Percentiles rank a stretch among this genome's conserved stretches.
Conservation (phyloP, 805 yeast genomes). For the Starmerella gropengiesseri region DNA sequence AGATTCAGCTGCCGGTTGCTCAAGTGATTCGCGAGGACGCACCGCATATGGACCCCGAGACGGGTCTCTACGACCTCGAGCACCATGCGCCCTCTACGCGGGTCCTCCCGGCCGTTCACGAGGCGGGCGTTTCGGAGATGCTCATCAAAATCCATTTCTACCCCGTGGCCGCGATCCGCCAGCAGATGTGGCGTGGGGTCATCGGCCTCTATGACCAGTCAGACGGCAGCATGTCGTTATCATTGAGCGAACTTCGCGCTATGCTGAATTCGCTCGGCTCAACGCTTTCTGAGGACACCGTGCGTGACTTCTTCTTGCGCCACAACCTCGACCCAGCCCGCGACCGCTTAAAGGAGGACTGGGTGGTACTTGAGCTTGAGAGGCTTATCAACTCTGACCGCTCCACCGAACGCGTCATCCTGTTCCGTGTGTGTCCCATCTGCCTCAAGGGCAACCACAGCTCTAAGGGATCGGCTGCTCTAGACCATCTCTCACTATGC, state of each 20-base stretch:
- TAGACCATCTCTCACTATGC: conserved; percentile 84
- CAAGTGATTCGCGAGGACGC: conserved; percentile 33
- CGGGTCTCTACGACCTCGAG: conserved; percentile 29
- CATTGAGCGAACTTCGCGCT: conserved; percentile 49
- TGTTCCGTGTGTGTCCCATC: conserved; percentile 65
- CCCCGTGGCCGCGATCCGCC: conserved; percentile 52
- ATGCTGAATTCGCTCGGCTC: conserved; percentile 59
- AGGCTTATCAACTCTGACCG: conserved; percentile 27
- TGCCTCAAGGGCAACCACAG: conserved; percentile 51
- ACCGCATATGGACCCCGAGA: conserved; percentile 29
- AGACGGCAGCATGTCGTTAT: conserved; percentile 35
- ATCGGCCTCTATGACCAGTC: conserved; percentile 42
- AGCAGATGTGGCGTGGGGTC: conserved; percentile 58
- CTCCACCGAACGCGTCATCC: conserved; percentile 36
- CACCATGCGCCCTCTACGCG: conserved; percentile 14
- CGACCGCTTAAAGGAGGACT: conserved; percentile 39
- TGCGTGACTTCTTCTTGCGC: conserved; percentile 27
- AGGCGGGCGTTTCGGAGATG: conserved; percentile 31
- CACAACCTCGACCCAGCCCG: conserved; percentile 31
- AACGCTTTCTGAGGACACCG: conserved; percentile 29
- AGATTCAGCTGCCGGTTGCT: conserved; percentile 44
- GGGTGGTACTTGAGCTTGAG: conserved; percentile 45
- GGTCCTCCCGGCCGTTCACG: conserved; percentile 19
- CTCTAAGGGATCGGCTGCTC: conserved; percentile 21
- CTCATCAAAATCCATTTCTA: conserved; percentile 53